phyloP scores from a whole-genome alignment of 106 monocot species.

The Hemerocallis citrina region DNA sequence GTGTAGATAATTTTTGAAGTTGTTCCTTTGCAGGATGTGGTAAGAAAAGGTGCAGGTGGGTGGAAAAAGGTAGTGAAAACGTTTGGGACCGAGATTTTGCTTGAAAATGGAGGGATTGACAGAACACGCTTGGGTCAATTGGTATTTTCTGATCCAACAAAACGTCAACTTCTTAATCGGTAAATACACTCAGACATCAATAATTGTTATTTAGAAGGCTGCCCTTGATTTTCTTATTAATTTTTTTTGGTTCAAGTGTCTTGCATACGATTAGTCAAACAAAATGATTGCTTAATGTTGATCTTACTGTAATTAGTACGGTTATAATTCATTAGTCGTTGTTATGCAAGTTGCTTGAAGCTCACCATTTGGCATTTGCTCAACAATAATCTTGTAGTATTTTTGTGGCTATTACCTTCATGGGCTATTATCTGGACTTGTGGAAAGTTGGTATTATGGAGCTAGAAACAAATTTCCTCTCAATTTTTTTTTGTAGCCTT shows the following conservation, averaged over 20 bases:
- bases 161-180: conserved; percentile 69
- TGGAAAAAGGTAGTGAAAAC: conserved; percentile 61
- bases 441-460: too few relatives aligned
- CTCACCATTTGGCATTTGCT: too few relatives aligned
- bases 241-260: neutral
- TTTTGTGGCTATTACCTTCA: too few relatives aligned
- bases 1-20: neutral
- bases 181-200: conserved; percentile 14
- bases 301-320: too few relatives aligned
- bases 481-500: too few relatives aligned
- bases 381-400: too few relatives aligned
- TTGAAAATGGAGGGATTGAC: conserved; percentile 69
- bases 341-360: too few relatives aligned
- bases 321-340: too few relatives aligned
- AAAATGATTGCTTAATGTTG: too few relatives aligned
- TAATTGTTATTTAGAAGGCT: neutral
- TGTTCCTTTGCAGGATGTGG: conserved; percentile 47
- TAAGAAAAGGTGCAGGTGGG: conserved; percentile 55
- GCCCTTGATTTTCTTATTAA: neutral
- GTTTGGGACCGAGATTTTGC: conserved; percentile 53
- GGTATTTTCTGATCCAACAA: conserved; percentile 55
- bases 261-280: too few relatives aligned
- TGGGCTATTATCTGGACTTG: too few relatives aligned
- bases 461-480: too few relatives aligned
- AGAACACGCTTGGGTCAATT: conserved; percentile 58